These are phyloP conservation scores for Polysphondylium violaceum DNA, from an alignment of 78 protist species.

Conservation along the genomic window DNA sequence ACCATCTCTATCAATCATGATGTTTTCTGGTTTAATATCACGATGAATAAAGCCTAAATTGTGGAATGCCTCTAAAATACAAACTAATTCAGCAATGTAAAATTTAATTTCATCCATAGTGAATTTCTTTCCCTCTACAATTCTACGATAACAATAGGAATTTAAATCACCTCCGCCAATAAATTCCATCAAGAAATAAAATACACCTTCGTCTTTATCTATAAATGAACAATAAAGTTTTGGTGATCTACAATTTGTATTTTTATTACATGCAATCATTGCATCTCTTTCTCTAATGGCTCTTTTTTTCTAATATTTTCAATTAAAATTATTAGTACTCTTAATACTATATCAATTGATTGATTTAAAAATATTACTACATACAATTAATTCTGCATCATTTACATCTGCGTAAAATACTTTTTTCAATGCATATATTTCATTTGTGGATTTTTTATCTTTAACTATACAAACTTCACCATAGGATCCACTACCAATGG, in stretches of 20 bases:
- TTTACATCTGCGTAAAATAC: slow-evolving; percentile 25
- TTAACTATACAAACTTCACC: slow-evolving; percentile 61
- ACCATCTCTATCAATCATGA: slow-evolving; percentile 80
- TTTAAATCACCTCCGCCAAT: slow-evolving; percentile 69
- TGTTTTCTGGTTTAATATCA: slow-evolving; percentile 95
- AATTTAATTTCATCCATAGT: slow-evolving; percentile 56
- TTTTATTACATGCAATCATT: slow-evolving; percentile 45
- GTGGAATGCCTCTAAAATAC: slow-evolving; percentile 86
- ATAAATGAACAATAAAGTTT: slow-evolving; percentile 51
- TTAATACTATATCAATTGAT: not conserved
- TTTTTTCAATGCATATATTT: slow-evolving; percentile 62
- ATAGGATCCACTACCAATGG: slow-evolving; percentile 72
- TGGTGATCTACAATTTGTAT: slow-evolving; percentile 40
- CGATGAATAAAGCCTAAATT: slow-evolving; percentile 88
- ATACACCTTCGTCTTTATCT: slow-evolving; percentile 37
- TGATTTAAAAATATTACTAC: slow-evolving; percentile 13
- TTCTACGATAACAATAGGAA: slow-evolving; percentile 24
- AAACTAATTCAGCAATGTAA: slow-evolving; percentile 58
- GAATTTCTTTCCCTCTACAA: slow-evolving; percentile 28
- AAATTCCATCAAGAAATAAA: slow-evolving; percentile 60
- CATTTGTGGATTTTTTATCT: slow-evolving; percentile 32
- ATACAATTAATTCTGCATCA: slow-evolving; percentile 64
- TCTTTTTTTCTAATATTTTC: slow-evolving; percentile 40
- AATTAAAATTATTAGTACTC: not conserved
- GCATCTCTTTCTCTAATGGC: slow-evolving; percentile 79